These are phyloP conservation scores for Boehmeria nivea DNA, from an alignment of 306 rosid genomes.

Conservation along the genomic window DNA sequence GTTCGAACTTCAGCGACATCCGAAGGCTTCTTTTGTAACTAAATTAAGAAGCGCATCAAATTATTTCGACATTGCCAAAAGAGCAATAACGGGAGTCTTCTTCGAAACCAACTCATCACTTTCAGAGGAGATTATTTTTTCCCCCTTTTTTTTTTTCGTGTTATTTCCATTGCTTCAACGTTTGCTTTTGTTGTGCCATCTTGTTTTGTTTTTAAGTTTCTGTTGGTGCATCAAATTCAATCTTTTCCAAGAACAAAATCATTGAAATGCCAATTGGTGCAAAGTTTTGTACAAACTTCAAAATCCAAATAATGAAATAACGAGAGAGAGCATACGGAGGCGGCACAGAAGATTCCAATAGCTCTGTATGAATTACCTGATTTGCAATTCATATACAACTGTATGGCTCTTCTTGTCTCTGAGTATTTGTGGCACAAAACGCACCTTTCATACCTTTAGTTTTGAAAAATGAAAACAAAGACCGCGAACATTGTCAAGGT, in stretches of 20 bases:
- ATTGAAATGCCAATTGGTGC: constrained; percentile 17
- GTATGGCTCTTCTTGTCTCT: too few relatives aligned
- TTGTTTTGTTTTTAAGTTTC: neutral
- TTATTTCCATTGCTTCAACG: constrained; percentile 15
- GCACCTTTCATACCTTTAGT: too few relatives aligned
- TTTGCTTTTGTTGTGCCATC: constrained; percentile 27
- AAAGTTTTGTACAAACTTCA: constrained; percentile 17
- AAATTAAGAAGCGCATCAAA: constrained; percentile 11
- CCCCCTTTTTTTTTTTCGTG: constrained; percentile 18
- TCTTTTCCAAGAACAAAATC: neutral
- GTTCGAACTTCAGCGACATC: constrained; percentile 75
- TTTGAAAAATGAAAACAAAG: too few relatives aligned
- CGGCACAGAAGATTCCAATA: too few relatives aligned
- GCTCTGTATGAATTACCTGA: too few relatives aligned
- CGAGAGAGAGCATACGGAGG: too few relatives aligned
- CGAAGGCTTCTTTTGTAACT: constrained; percentile 71
- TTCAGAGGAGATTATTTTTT: constrained; percentile 3
- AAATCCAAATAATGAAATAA: too few relatives aligned
- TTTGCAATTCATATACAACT: too few relatives aligned
- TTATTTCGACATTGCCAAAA: constrained; percentile 23
- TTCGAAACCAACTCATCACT: constrained; percentile 21
- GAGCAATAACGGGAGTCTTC: constrained; percentile 19
- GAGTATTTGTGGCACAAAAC: neutral
- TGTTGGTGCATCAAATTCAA: constrained; percentile 14
- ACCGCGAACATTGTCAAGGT: too few relatives aligned